Evolutionary conservation across 345 rosid species (phyloP).

Genomic region (Theobroma cacao): DNA sequence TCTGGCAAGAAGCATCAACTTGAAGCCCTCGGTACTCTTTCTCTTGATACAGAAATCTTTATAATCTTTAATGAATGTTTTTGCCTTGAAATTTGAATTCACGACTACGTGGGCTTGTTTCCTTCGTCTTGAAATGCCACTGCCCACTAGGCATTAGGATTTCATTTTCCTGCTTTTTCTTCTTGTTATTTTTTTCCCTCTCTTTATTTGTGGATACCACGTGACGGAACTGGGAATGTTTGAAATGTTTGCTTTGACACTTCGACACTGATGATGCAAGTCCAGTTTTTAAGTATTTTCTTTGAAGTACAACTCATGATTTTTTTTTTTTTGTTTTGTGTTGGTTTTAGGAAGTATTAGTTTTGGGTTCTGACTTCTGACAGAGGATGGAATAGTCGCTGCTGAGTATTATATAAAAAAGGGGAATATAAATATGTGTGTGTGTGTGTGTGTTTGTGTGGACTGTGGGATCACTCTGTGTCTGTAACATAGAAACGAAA

Average conservation of each 20-base stretch:
- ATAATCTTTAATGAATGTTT: background rate
- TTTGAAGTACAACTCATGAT: too few relatives aligned
- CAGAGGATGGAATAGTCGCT: background rate
- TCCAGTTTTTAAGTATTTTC: too few relatives aligned
- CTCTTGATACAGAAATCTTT: background rate
- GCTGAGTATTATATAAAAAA: background rate
- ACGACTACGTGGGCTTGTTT: background rate
- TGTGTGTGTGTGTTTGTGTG: background rate
- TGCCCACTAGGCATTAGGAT: background rate
- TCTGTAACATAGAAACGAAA: constrained; percentile 2
- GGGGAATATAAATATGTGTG: background rate
- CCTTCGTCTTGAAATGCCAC: background rate
- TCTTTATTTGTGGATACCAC: constrained; percentile 4
- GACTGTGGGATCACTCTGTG: background rate
- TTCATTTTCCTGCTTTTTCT: background rate
- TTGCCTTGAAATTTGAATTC: background rate
- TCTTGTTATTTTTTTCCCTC: background rate
- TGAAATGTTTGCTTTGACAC: background rate
- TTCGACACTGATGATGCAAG: constrained; percentile 6
- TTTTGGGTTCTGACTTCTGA: constrained; percentile 14
- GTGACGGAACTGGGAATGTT: constrained; percentile 20
- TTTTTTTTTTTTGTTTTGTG: background rate
- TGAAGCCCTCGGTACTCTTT: constrained; percentile 51
- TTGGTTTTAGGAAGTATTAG: background rate
- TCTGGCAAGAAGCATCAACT: constrained; percentile 59